phyloP scores from a whole-genome alignment of 2,329 filamentous ascomycete genomes.

The Paecilomyces variotii region DNA sequence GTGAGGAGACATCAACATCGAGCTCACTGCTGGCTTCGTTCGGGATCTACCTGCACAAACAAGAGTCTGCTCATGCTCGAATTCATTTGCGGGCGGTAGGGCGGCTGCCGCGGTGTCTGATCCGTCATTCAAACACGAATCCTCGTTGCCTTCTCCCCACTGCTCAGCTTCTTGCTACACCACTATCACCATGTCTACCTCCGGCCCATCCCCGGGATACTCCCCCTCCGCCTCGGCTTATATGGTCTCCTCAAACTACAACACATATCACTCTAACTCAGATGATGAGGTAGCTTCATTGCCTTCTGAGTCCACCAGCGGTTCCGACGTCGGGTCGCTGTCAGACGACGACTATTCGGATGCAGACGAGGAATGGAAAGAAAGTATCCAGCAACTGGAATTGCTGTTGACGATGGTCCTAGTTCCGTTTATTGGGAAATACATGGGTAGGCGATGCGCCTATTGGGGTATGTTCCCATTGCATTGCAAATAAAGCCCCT shows the following conservation, averaged over 20 bases:
- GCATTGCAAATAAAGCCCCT: background rate
- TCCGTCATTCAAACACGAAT: slow-evolving; percentile 12
- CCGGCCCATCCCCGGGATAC: slow-evolving; percentile 20
- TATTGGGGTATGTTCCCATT: slow-evolving; percentile 67
- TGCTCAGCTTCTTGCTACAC: slow-evolving; percentile 7
- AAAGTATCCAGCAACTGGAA: slow-evolving; percentile 88
- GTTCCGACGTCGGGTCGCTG: slow-evolving; percentile 35
- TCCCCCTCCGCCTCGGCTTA: slow-evolving; percentile 33
- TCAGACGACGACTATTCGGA: slow-evolving; percentile 58
- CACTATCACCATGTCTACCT: slow-evolving; percentile 21
- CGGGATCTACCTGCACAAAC: background rate
- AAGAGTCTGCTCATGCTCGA: slow-evolving; percentile 12
- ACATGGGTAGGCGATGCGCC: slow-evolving; percentile 86
- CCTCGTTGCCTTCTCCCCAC: slow-evolving; percentile 1
- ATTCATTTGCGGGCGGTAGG: slow-evolving; percentile 20
- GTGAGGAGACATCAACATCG: background rate
- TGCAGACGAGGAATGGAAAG: slow-evolving; percentile 90
- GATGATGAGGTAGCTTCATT: slow-evolving; percentile 37
- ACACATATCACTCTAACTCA: slow-evolving; percentile 17
- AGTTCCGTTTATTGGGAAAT: slow-evolving; percentile 90
- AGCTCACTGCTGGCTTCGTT: background rate
- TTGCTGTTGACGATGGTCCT: slow-evolving; percentile 88
- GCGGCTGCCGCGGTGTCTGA: slow-evolving; percentile 23
- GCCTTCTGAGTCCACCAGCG: slow-evolving; percentile 31
- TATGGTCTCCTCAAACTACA: slow-evolving; percentile 28